Base-by-base conservation (phyloP, 495 filamentous ascomycete genomes). In the Thermothielavioides terrestris region DNA sequence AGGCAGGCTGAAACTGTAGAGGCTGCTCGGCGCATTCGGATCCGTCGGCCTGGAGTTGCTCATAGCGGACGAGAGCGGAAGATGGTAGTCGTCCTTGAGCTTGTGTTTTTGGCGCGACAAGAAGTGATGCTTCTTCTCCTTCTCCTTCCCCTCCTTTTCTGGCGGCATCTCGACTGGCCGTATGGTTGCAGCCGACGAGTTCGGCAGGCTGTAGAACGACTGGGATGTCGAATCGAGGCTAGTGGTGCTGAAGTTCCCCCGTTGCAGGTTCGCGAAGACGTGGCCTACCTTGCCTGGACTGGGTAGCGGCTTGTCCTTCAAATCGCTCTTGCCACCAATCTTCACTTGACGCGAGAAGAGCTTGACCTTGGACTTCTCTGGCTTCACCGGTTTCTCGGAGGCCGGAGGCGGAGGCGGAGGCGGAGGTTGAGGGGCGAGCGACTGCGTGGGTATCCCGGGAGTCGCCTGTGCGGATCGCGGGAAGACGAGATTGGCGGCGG, bases 71-170 rank as follows among this genome's bases (percentile, higher is more conserved):
- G 89, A 95, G 1, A 97, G 76, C 2, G 89, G 77, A 30, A 85
- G 75, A 55, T 91, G 81, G 46, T 90, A 84, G 44, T 94, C 88
- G 43, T 82, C 77, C 58, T 84, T 90, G 18, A 90, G 68, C 65
- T 94, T 96, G 62, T 96, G 77, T 66, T 95, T 95, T 68, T 94
- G 88, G 38, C 92, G 77, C 3, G 88, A 89, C 43, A 97, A 61
- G 62, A 97, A 96, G 59, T 96, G 85, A 55, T 82, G 80, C 60
- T 84, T 82, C 61, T 81, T 82, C 56, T 84, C 79, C 60, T 85
- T 86, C 37, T 86, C 80, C 58, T 77, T 75, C 37, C 66, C 63
- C 8, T 52, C 49, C 32, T 32, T 52, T 21, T 49, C 37, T 17
- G 56, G 41, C 21, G 55, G 30, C n/a, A 65, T 59, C 51, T 83